Evolutionary conservation across 371 early-diverging fungal genomes (phyloP), one percentile per base, ranked within the genome.

Genomic region (Mortierella sp.): DNA sequence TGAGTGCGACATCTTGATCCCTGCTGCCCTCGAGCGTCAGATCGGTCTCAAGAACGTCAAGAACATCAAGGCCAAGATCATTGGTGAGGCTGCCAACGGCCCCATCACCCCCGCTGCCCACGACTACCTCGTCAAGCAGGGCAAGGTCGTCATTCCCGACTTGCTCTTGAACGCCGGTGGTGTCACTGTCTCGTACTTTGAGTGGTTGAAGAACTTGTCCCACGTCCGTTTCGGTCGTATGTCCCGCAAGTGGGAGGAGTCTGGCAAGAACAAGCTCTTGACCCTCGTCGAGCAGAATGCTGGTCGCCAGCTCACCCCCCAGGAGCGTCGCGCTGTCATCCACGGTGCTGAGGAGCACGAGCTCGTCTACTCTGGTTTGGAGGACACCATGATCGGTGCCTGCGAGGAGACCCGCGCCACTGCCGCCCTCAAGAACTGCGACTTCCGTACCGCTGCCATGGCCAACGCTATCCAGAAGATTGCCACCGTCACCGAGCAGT

Each of bases 261-360:
- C 88, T 50, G 91, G 93, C 75, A 93, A 94, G 75, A 72, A 82
- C 60, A 91, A 92, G 86, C 84, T 96, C 56, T 75, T 95, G 64
- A 84, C 83, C 12, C 81, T 95, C 50, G 94, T 95, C 30, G 95
- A 96, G 80, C 87, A 90, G 66, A 91, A 91, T 63, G 94, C 93
- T 11, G 95, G 95, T 56, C 88, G 92, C 23, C 81, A 82, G 51
- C 82, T 94, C 64, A 90, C 91, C 16, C 92, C 91, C 53, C 85
- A 87, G 60, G 95, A 95, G 75, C 90, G 94, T 29, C 87, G 91
- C 66, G 87, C 91, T 59, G 86, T 95, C 58, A 90, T 94, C 51
- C 93, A 93, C 70, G 96, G 96, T 69, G 96, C 96, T 44, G 94
- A 95, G 80, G 96, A 96, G 84, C 93, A 93, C 50, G 94, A 96